Conservation (phyloP, 2,329 filamentous ascomycete species). For the Aureobasidium pullulans region DNA sequence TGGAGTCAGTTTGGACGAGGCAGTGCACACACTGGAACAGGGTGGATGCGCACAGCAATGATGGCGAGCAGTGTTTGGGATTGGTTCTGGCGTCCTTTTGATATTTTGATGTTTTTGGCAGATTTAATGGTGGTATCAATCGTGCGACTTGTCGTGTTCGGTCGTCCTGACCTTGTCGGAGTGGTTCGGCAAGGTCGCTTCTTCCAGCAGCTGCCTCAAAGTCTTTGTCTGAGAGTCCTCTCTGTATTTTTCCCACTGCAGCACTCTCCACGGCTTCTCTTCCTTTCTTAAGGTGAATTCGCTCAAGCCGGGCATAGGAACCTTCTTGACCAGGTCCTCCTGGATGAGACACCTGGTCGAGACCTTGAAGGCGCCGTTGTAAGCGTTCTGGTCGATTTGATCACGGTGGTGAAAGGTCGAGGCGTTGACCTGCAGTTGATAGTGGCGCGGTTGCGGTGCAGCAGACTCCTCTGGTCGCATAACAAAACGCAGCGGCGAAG, state of each 20-base stretch:
- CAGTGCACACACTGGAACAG: not conserved
- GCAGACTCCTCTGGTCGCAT: conserved; percentile 28
- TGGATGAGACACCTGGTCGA: conserved; percentile 22
- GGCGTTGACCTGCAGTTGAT: conserved; percentile 8
- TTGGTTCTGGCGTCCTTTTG: not conserved
- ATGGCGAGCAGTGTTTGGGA: not conserved
- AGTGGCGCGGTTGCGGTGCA: conserved; percentile 8
- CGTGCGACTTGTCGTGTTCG: not conserved
- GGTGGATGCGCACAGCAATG: not conserved
- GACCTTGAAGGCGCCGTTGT: conserved; percentile 25
- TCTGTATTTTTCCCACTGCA: conserved; percentile 22
- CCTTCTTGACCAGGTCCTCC: conserved; percentile 31
- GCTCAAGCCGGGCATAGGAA: conserved; percentile 35
- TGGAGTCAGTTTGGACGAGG: not conserved
- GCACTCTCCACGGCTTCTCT: conserved; percentile 28
- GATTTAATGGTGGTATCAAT: not conserved
- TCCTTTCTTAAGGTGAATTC: conserved; percentile 32
- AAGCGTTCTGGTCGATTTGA: conserved; percentile 30
- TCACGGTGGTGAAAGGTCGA: conserved; percentile 13
- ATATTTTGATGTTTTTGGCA: not conserved
- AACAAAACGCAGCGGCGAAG: conserved; percentile 40
- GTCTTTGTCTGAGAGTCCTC: conserved; percentile 26
- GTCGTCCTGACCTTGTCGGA: not conserved
- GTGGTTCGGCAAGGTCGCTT: conserved; percentile 2
- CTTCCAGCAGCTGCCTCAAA: conserved; percentile 27